phyloP scores from a whole-genome alignment of 257 asterid genomes.

The Agastache rugosa region DNA sequence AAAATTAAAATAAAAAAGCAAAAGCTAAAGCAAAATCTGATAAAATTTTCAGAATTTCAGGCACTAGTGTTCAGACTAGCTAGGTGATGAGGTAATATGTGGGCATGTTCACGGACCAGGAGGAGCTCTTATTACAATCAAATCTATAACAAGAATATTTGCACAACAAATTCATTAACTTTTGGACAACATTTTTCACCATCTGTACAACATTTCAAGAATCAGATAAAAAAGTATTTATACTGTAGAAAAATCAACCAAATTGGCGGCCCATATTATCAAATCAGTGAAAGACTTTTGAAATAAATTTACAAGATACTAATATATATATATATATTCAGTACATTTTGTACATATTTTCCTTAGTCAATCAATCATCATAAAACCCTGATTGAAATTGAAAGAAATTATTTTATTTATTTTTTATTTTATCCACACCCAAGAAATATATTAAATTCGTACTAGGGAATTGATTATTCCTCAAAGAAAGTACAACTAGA shows the following conservation, averaged over 20 bases:
- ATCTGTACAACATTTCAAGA: slow-evolving; percentile 20
- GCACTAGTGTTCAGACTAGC: slow-evolving; percentile 69
- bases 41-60: slow-evolving; percentile 59
- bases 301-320: slow-evolving; percentile 29
- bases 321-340: not conserved
- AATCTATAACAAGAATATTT: slow-evolving; percentile 21
- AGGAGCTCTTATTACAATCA: slow-evolving; percentile 18
- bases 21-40: slow-evolving; percentile 63
- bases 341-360: slow-evolving; percentile 47
- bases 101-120: slow-evolving; percentile 35
- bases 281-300: slow-evolving; percentile 47
- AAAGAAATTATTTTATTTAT: not conserved
- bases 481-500: slow-evolving; percentile 29
- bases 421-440: not conserved
- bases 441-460: not conserved
- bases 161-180: slow-evolving; percentile 31
- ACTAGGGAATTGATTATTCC: slow-evolving; percentile 29
- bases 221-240: not conserved
- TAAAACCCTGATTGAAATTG: slow-evolving; percentile 43
- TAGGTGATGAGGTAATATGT: slow-evolving; percentile 38
- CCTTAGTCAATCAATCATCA: slow-evolving; percentile 68
- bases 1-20: slow-evolving; percentile 34
- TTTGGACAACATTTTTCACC: slow-evolving; percentile 34
- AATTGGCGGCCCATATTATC: slow-evolving; percentile 87
- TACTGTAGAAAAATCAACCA: slow-evolving; percentile 30